A percentile compares a stretch with the other conserved stretches of the same genome.
These are phyloP conservation scores for Penicillium rolfsii DNA, from an alignment of 2,329 filamentous ascomycete species.

Conservation along the genomic window DNA sequence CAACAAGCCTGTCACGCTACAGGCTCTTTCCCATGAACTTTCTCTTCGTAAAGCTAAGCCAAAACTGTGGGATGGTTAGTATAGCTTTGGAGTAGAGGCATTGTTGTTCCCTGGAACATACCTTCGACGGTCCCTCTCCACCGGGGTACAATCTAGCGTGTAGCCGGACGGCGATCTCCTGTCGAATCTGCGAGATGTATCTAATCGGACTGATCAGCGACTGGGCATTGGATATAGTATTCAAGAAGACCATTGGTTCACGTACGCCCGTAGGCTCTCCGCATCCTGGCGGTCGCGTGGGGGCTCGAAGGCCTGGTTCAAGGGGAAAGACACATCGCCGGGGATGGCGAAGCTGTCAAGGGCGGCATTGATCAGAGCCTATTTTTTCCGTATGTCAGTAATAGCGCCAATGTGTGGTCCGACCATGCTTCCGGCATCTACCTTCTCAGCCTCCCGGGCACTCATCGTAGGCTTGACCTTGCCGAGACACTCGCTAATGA, in stretches of 20 bases:
- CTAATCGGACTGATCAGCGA: constrained; percentile 29
- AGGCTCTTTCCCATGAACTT: constrained; percentile 99
- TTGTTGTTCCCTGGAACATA: constrained; percentile 33
- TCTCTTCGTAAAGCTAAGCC: constrained; percentile 97
- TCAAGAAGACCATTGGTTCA: constrained; percentile 8
- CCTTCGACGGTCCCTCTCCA: constrained; percentile 66
- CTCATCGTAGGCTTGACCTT: constrained; percentile 80
- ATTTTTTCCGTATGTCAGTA: constrained; percentile 53
- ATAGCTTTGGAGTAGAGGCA: background rate
- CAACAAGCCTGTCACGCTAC: constrained; percentile 48
- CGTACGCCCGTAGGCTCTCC: constrained; percentile 82
- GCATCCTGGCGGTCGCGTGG: constrained; percentile 85
- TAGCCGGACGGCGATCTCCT: constrained; percentile 83
- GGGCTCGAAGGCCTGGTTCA: constrained; percentile 96
- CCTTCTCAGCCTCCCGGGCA: constrained; percentile 68
- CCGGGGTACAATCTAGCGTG: constrained; percentile 86
- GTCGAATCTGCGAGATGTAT: constrained; percentile 81
- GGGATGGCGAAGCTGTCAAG: constrained; percentile 95
- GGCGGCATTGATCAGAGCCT: constrained; percentile 88
- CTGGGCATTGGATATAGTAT: background rate
- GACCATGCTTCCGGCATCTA: constrained; percentile 31
- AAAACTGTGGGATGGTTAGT: constrained; percentile 71
- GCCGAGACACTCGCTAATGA: constrained; percentile 83
- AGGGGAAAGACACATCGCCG: constrained; percentile 86
- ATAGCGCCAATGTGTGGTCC: constrained; percentile 2